These are phyloP conservation scores for Saccharum hybrid DNA, from an alignment of 202 grass and related monocot genomes.

Conservation along the genomic window DNA sequence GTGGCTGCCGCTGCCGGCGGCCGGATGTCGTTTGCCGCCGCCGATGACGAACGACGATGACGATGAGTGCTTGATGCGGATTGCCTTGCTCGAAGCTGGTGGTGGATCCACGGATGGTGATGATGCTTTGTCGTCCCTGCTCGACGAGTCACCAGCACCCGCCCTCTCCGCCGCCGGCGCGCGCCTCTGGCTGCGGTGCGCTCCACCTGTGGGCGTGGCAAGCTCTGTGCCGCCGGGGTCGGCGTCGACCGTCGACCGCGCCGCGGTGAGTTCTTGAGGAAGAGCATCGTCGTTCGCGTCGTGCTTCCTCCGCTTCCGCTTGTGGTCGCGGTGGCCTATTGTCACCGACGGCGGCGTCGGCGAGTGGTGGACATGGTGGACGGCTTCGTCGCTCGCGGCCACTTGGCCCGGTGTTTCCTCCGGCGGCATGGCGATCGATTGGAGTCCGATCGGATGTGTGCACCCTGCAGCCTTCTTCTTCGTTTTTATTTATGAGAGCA, in stretches of 20 bases:
- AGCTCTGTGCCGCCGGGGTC: not conserved
- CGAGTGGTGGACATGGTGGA: not conserved
- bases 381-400: not conserved
- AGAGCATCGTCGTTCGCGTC: too few relatives aligned
- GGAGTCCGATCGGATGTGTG: not conserved
- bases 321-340: not conserved
- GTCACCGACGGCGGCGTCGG: not conserved
- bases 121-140: not conserved
- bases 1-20: too few relatives aligned
- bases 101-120: not conserved
- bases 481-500: not conserved
- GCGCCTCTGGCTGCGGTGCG: not conserved
- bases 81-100: not conserved
- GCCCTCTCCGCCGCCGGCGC: too few relatives aligned
- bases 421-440: not conserved
- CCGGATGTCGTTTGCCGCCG: not conserved
- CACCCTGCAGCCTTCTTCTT: not conserved
- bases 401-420: not conserved
- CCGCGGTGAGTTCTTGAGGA: not conserved
- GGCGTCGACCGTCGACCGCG: not conserved
- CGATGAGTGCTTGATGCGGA: not conserved
- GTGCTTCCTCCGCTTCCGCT: not conserved
- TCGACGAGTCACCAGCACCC: not conserved
- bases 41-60: not conserved
- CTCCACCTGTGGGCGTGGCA: not conserved